phyloP scores from a whole-genome alignment of 2,329 filamentous ascomycete species.

The Colletotrichum brevisporum region DNA sequence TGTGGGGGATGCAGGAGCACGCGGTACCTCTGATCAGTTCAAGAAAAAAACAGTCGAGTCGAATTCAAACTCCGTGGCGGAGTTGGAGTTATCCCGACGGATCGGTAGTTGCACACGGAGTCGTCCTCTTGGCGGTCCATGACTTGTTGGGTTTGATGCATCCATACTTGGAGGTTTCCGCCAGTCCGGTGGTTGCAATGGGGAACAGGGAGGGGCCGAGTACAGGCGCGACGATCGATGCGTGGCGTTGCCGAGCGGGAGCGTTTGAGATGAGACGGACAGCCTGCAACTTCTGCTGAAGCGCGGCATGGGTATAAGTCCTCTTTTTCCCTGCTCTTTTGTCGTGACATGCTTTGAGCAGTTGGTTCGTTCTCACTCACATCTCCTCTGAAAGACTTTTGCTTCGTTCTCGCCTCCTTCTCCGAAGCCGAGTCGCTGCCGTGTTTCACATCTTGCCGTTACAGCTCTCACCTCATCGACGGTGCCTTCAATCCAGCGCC shows the following conservation, averaged over 20 bases:
- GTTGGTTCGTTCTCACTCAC: neutral
- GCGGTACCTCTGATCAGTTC: neutral
- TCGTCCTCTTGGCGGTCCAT: neutral
- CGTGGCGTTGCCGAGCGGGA: slow-evolving; percentile 18
- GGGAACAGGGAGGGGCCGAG: slow-evolving; percentile 35
- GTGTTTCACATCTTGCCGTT: slow-evolving; percentile 6
- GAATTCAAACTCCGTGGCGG: neutral
- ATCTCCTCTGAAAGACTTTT: neutral
- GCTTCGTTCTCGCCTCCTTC: too few relatives aligned
- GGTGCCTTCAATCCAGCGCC: neutral
- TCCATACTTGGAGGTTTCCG: neutral
- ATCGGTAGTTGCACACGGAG: slow-evolving; percentile 13
- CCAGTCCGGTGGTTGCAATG: neutral
- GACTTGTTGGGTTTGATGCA: neutral
- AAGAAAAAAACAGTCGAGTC: too few relatives aligned
- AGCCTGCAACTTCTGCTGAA: neutral
- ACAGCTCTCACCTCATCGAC: neutral
- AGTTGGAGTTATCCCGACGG: slow-evolving; percentile 3
- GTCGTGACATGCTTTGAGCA: neutral
- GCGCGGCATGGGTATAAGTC: neutral
- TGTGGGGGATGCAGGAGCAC: slow-evolving; percentile 15
- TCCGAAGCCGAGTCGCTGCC: neutral
- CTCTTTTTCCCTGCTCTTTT: neutral
- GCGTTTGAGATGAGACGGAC: slow-evolving; percentile 32
- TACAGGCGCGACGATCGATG: slow-evolving; percentile 17